Percentiles rank a stretch among this genome's conserved stretches.
These are phyloP conservation scores for Naganishia sp. DNA, from an alignment of 1,284 basidiomycete species.

Conservation along the genomic window DNA sequence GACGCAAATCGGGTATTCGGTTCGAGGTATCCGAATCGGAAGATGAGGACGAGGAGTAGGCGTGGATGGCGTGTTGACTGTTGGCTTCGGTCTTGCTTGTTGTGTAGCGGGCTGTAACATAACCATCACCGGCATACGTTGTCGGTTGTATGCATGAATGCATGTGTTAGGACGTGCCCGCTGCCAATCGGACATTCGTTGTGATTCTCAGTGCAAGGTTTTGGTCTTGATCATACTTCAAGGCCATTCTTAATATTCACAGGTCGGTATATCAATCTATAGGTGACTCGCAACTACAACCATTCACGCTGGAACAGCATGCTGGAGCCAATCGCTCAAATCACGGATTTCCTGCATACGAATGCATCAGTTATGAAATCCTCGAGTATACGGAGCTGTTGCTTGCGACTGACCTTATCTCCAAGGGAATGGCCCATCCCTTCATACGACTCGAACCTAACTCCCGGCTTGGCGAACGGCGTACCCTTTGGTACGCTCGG, in stretches of 20 bases:
- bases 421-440: slow-evolving; percentile 62
- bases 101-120: too few relatives aligned
- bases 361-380: neutral
- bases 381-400: neutral
- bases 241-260: too few relatives aligned
- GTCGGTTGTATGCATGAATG: neutral
- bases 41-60: slow-evolving; percentile 45
- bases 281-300: too few relatives aligned
- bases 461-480: slow-evolving; percentile 51
- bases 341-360: slow-evolving; percentile 24
- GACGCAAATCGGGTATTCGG: slow-evolving; percentile 12
- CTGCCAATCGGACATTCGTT: too few relatives aligned
- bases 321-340: slow-evolving; percentile 29
- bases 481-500: slow-evolving; percentile 40
- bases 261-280: neutral
- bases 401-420: neutral
- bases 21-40: slow-evolving; percentile 39
- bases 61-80: neutral
- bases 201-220: too few relatives aligned
- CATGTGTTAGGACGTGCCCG: neutral
- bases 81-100: too few relatives aligned
- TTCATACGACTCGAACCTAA: slow-evolving; percentile 53
- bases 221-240: too few relatives aligned
- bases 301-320: slow-evolving; percentile 23
- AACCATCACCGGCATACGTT: too few relatives aligned